phyloP scores from a whole-genome alignment of 108 stramenopile species.

The Skeletonema tropicum region DNA sequence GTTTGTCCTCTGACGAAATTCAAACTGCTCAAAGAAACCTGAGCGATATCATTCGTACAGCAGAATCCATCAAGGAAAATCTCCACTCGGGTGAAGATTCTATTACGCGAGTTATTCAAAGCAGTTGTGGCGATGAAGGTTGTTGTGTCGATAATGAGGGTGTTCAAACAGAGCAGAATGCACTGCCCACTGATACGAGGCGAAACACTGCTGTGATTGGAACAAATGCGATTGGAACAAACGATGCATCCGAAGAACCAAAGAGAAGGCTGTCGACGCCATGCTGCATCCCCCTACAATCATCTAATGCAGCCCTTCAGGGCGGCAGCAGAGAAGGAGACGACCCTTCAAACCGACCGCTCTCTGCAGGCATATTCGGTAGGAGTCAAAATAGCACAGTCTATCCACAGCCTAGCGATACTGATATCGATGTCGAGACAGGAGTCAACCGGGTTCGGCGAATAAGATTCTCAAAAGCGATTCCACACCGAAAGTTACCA shows the following conservation, averaged over 20 bases:
- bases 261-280: constrained; percentile 8
- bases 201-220: neutral
- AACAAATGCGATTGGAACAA: neutral
- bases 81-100: neutral
- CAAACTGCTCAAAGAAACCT: constrained; percentile 20
- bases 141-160: constrained; percentile 1
- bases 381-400: constrained; percentile 6
- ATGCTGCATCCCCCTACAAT: neutral
- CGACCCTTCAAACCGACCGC: neutral
- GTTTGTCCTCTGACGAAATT: constrained; percentile 30
- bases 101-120: neutral
- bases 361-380: neutral
- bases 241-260: neutral
- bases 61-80: constrained; percentile 39
- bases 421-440: constrained; percentile 26
- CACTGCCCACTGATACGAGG: neutral
- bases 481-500: neutral
- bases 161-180: constrained; percentile 2
- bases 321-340: neutral
- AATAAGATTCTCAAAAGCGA: constrained; percentile 14
- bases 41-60: constrained; percentile 33
- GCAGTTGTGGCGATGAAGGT: constrained; percentile 1
- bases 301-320: neutral
- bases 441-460: constrained; percentile 16
- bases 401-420: constrained; percentile 14